phyloP scores from a whole-genome alignment of 352 stramenopile genomes.

The Elongisporangium prolatum region DNA sequence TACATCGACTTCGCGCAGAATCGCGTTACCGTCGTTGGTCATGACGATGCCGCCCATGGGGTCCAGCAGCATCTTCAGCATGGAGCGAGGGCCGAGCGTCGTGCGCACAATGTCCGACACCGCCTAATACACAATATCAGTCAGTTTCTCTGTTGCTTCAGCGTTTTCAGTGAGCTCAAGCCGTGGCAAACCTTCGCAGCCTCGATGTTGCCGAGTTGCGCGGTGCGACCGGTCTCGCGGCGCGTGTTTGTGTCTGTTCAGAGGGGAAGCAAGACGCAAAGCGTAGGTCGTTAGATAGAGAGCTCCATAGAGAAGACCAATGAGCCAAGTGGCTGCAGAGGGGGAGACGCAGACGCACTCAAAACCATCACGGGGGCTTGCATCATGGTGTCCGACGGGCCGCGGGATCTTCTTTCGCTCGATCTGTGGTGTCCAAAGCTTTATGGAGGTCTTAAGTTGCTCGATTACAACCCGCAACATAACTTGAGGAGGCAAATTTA shows the following conservation, averaged over 20 bases:
- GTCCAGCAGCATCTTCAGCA: slow-evolving; percentile 99
- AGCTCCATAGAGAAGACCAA: neutral
- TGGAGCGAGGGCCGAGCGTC: slow-evolving; percentile 97
- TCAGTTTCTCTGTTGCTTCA: neutral
- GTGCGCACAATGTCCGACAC: slow-evolving; percentile 98
- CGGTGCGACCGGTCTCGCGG: slow-evolving; percentile 96
- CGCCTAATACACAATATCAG: slow-evolving; percentile 34
- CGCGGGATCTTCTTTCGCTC: slow-evolving; percentile 10
- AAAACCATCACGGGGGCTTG: slow-evolving; percentile 94
- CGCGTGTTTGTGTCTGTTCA: slow-evolving; percentile 95
- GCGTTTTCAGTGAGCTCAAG: neutral
- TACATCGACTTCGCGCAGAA: slow-evolving; percentile 98
- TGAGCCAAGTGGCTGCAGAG: neutral
- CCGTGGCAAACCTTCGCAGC: slow-evolving; percentile 90
- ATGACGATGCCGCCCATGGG: slow-evolving; percentile 99
- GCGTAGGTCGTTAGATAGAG: neutral
- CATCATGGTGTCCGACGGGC: slow-evolving; percentile 51
- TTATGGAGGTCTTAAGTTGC: slow-evolving; percentile 5
- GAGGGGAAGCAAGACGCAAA: neutral
- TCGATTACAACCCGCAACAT: neutral
- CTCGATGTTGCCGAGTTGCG: slow-evolving; percentile 98
- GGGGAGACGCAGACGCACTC: slow-evolving; percentile 58
- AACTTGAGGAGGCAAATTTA: neutral
- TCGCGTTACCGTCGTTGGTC: slow-evolving; percentile 99
- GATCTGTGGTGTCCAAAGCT: slow-evolving; percentile 13